Conservation (phyloP, 257 asterid genomes). For the Solanum stenotomum region DNA sequence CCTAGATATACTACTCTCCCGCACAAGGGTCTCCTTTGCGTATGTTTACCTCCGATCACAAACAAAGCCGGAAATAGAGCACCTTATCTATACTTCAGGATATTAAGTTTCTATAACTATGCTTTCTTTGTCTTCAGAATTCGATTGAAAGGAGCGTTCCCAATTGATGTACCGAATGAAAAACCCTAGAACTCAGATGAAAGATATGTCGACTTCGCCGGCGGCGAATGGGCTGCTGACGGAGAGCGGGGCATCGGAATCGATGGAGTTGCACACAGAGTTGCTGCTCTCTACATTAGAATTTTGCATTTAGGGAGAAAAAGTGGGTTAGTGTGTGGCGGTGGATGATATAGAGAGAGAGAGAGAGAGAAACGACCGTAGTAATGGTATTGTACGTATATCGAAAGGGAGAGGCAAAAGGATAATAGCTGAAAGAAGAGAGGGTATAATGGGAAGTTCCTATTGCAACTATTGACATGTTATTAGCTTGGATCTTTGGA, state of each 20-base stretch:
- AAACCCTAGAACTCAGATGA: slow-evolving; percentile 12
- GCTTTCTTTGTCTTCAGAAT: neutral
- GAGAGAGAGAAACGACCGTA: neutral
- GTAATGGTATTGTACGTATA: neutral
- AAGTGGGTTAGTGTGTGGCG: slow-evolving; percentile 5
- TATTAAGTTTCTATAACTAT: neutral
- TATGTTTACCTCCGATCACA: neutral
- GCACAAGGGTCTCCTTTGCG: neutral
- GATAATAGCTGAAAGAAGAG: neutral
- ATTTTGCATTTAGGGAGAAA: slow-evolving; percentile 1
- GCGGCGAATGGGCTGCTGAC: neutral
- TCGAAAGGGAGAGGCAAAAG: neutral
- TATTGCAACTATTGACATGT: neutral
- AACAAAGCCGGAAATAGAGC: neutral
- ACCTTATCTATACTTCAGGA: neutral
- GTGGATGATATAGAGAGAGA: slow-evolving; percentile 5
- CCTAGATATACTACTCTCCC: neutral
- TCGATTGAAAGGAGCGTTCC: neutral
- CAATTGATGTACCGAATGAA: neutral
- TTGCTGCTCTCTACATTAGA: slow-evolving; percentile 5
- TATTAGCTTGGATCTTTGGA: neutral
- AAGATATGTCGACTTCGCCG: neutral
- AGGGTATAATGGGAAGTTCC: neutral
- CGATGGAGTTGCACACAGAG: neutral
- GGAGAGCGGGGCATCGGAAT: neutral